Base-by-base conservation (phyloP, 768 basidiomycete species). In the Amanita fuliginea region DNA sequence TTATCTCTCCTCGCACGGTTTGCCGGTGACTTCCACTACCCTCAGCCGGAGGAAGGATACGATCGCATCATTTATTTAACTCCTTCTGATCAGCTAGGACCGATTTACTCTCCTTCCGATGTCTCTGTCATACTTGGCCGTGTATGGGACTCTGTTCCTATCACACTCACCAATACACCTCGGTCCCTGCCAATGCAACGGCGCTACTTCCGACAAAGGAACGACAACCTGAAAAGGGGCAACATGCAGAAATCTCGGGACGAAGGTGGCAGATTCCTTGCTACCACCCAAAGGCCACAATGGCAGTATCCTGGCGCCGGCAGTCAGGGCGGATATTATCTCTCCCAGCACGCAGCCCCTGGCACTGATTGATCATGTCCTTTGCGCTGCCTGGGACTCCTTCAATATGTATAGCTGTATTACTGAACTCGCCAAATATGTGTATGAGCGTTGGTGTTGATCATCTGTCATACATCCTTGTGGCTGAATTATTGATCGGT, bases 1-100 rank as follows among this genome's bases (percentile, higher is more conserved):
- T 57, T 82, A 57, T 64, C 68, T 32, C 66, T 88, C n/a, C 69
- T 90, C 49, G 69, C 75, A 53, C 76, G 77, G 46, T 87, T 91
- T 62, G 73, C 73, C 42, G 67, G 71, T 43, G 77, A 81, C 55
- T 83, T 80, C 58, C 67, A 69, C 58, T 59, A 67, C 22, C 87
- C 87, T 24, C 60, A 60, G 18, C 56, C 71, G 33, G 57, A 67
- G 32, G 88, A 90, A 69, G 85, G 80, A 16, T 79, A 81, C 61
- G 71, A 88, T 53, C 75, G 76, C 42, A 74, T 86, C 56, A 54
- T 76, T 41, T 67, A 64, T 55, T 57, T 78, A 49, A 64, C 63
- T 53, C 69, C 69, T 35, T 58, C 64, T 52, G 72, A 75, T 52
- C 68, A 70, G 40, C 55, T 64, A 13, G 62, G 65, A 49, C 59